Evolutionary conservation across 2,329 filamentous ascomycete species (phyloP).

Genomic region (Dactylellina drechsleri): DNA sequence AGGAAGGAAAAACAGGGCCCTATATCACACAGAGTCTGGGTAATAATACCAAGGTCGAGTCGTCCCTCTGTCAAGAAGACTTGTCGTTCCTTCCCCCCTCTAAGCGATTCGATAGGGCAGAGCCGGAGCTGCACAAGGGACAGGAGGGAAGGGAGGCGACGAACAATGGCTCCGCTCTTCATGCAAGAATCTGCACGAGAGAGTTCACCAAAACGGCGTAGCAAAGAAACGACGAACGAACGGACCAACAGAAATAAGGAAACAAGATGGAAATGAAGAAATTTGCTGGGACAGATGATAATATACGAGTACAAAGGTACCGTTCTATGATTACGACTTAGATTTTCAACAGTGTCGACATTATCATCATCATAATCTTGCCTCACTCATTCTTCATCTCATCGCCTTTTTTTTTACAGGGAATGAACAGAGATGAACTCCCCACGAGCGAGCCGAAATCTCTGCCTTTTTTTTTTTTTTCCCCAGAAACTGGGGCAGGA

Average conservation of each 20-base stretch:
- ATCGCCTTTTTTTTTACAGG: conserved; percentile 26
- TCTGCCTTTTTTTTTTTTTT: background rate
- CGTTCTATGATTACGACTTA: background rate
- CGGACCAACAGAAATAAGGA: conserved; percentile 4
- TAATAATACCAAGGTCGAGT: conserved; percentile 50
- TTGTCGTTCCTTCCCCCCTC: conserved; percentile 48
- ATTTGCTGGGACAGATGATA: conserved; percentile 30
- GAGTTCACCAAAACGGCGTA: conserved; percentile 53
- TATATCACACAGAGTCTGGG: conserved; percentile 27
- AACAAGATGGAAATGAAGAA: background rate
- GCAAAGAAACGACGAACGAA: conserved; percentile 23
- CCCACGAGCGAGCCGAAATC: conserved; percentile 30
- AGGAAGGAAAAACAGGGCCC: conserved; percentile 12
- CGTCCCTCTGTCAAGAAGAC: conserved; percentile 22
- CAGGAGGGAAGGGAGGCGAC: conserved; percentile 49
- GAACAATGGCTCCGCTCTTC: conserved; percentile 53
- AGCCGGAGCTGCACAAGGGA: conserved; percentile 54
- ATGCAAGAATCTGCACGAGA: conserved; percentile 45
- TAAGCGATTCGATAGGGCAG: conserved; percentile 55
- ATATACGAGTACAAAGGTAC: conserved; percentile 22
- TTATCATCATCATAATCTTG: conserved; percentile 8
- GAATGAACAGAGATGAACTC: conserved; percentile 48
- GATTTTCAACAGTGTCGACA: conserved; percentile 15
- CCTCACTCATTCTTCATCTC: conserved; percentile 4
- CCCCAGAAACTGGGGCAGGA: conserved; percentile 53